These are phyloP conservation scores for Coix lacrymajobi DNA, from an alignment of 176 grass and related monocot genomes.

Conservation along the genomic window DNA sequence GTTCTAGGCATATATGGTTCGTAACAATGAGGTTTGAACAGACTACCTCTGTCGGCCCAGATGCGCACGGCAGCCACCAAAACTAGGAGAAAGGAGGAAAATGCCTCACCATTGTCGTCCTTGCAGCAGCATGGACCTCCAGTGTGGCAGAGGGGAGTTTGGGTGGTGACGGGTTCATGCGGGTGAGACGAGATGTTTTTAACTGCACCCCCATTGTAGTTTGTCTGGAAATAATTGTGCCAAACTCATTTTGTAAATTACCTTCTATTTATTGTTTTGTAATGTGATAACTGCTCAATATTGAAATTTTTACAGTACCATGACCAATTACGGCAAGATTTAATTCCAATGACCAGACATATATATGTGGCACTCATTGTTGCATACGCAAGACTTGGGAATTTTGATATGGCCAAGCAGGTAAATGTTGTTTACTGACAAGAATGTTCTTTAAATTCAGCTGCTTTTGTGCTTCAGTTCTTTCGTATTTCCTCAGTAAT, in stretches of 20 bases:
- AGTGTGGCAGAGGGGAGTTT: neutral
- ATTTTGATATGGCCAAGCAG: constrained; percentile 89
- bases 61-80: no score
- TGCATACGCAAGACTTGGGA: constrained; percentile 74
- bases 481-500: neutral
- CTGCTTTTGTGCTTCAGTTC: constrained; percentile 15
- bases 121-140: neutral
- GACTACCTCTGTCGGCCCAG: neutral
- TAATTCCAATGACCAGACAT: constrained; percentile 57
- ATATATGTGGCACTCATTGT: constrained; percentile 67
- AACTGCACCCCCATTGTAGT: neutral
- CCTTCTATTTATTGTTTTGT: neutral
- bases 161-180: neutral
- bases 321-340: constrained; percentile 57
- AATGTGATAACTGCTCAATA: neutral
- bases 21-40: neutral
- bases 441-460: constrained; percentile 23
- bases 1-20: no score
- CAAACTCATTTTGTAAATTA: constrained; percentile 8
- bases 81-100: neutral
- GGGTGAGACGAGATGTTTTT: neutral
- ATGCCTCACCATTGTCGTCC: neutral
- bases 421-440: constrained; percentile 45
- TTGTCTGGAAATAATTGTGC: constrained; percentile 5
- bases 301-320: constrained; percentile 60